These are phyloP conservation scores for Aplosporella prunicola DNA, from an alignment of 2,329 filamentous ascomycete genomes.

Conservation along the genomic window DNA sequence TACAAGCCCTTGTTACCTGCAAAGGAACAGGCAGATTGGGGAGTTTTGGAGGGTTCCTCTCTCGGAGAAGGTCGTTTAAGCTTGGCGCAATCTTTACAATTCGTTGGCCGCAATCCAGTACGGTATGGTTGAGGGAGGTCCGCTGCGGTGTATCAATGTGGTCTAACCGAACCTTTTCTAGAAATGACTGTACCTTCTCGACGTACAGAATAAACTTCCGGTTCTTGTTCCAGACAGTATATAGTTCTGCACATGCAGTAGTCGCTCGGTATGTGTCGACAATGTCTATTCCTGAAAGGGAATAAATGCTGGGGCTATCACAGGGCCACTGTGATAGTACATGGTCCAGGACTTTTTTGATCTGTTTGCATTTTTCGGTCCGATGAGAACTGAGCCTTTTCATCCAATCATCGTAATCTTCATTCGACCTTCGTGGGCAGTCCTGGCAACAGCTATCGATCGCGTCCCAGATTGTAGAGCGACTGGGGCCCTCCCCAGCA, in stretches of 20 bases:
- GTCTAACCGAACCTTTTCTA: background rate
- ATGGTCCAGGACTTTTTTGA: background rate
- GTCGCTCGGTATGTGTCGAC: too few relatives aligned
- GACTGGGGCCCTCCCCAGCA: background rate
- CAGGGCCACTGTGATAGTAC: background rate
- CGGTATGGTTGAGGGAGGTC: too few relatives aligned
- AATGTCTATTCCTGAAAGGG: too few relatives aligned
- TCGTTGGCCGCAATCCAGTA: background rate
- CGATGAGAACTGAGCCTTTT: background rate
- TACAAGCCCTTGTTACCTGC: background rate
- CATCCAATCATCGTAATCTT: background rate
- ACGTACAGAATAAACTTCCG: slow-evolving; percentile 1
- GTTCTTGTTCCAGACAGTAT: background rate
- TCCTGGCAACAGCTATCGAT: too few relatives aligned
- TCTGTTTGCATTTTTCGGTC: background rate
- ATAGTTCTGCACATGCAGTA: background rate
- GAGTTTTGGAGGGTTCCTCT: background rate
- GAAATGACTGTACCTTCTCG: background rate
- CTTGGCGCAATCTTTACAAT: background rate
- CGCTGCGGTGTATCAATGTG: background rate
- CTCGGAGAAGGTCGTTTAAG: background rate
- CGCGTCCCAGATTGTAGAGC: too few relatives aligned
- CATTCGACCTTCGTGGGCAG: background rate
- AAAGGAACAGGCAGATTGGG: background rate
- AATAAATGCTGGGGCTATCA: too few relatives aligned